phyloP scores from a whole-genome alignment of 352 stramenopile species.

The Pythium chondricola region DNA sequence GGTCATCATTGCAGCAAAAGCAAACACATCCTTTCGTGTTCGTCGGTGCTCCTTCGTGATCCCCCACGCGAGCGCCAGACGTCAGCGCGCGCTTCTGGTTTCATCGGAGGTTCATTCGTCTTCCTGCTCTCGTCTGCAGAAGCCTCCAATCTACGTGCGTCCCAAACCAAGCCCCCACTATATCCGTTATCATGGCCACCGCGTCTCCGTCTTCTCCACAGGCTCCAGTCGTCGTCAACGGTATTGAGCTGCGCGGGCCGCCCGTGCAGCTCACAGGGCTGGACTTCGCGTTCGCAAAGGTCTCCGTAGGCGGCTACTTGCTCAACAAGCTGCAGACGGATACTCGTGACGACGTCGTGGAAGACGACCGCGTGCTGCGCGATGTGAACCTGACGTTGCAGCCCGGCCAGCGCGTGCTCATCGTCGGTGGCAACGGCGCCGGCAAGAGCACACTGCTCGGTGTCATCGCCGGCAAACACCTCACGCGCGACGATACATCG shows the following conservation, averaged over 20 bases:
- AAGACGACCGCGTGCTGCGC: conserved; percentile 76
- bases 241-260: conserved; percentile 15
- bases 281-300: conserved; percentile 74
- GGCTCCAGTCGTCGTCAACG: conserved; percentile 14
- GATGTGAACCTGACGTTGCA: conserved; percentile 83
- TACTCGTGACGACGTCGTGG: conserved; percentile 1
- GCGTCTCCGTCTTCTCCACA: background rate
- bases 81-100: background rate
- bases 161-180: background rate
- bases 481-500: conserved; percentile 85
- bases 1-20: background rate
- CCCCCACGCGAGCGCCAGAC: conserved; percentile 1
- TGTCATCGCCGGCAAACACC: conserved; percentile 92
- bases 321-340: conserved; percentile 57
- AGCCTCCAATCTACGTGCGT: too few relatives aligned
- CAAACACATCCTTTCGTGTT: conserved; percentile 7
- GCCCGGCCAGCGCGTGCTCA: conserved; percentile 83
- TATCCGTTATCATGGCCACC: conserved; percentile 11
- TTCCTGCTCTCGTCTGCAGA: background rate
- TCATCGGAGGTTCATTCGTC: background rate
- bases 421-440: conserved; percentile 94
- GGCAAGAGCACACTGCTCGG: conserved; percentile 94
- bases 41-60: conserved; percentile 14
- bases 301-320: conserved; percentile 53
- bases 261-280: conserved; percentile 52